Percentiles rank a stretch among this genome's conserved stretches.
phyloP scores from a whole-genome alignment of 768 basidiomycete species.

The Tylopilus sp. region DNA sequence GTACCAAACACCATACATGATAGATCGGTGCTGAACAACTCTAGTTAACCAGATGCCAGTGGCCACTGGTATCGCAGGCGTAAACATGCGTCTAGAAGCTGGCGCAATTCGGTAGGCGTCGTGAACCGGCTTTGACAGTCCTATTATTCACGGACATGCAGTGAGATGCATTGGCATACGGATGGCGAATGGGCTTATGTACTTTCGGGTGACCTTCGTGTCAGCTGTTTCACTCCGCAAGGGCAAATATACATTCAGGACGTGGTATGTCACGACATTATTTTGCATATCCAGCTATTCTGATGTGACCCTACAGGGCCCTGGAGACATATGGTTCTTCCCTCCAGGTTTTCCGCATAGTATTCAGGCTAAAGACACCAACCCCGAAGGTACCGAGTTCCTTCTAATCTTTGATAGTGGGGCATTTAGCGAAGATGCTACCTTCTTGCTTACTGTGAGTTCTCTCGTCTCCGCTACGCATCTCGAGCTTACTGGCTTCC shows the following conservation, averaged over 20 bases:
- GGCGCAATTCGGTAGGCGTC: constrained; percentile 39
- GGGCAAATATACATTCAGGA: constrained; percentile 52
- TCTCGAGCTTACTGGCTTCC: constrained; percentile 12
- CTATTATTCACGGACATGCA: constrained; percentile 13
- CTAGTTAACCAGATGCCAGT: constrained; percentile 40
- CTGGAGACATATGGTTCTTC: constrained; percentile 58
- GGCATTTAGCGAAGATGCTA: constrained; percentile 53
- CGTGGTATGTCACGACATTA: constrained; percentile 37
- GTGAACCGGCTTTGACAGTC: background rate
- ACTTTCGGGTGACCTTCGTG: constrained; percentile 44
- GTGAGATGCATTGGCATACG: constrained; percentile 45
- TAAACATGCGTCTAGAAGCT: constrained; percentile 40
- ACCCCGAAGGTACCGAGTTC: constrained; percentile 49
- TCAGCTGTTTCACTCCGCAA: constrained; percentile 50
- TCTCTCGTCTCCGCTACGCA: background rate
- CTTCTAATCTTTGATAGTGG: constrained; percentile 44
- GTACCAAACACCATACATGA: background rate
- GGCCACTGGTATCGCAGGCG: constrained; percentile 38
- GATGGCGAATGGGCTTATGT: constrained; percentile 53
- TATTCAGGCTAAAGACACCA: constrained; percentile 49
- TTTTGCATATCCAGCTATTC: constrained; percentile 13
- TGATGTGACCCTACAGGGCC: constrained; percentile 19
- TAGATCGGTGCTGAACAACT: background rate
- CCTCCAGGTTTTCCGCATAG: constrained; percentile 55
- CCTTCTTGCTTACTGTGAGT: constrained; percentile 42